phyloP scores from a whole-genome alignment of 2,329 filamentous ascomycete species.

The Aspergillus caelatus region DNA sequence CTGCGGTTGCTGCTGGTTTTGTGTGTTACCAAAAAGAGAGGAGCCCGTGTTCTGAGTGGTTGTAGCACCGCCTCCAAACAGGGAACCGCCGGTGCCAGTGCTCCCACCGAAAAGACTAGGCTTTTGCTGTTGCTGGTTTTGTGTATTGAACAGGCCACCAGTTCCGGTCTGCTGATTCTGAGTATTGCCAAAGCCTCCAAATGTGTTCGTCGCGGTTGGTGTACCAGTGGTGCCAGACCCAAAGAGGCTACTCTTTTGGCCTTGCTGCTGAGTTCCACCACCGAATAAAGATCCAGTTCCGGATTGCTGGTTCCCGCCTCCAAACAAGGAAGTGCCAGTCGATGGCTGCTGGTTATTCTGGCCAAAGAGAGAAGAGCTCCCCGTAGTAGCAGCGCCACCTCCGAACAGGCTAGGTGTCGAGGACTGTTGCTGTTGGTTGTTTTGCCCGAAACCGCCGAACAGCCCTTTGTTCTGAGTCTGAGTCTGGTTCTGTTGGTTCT shows the following conservation, averaged over 20 bases:
- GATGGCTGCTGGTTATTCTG: conserved; percentile 41
- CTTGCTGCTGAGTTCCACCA: conserved; percentile 34
- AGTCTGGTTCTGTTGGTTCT: conserved; percentile 38
- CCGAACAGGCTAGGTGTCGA: conserved; percentile 49
- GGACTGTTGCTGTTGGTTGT: conserved; percentile 47
- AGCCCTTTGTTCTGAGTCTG: conserved; percentile 41
- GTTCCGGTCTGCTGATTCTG: conserved; percentile 46
- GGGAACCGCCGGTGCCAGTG: conserved; percentile 44
- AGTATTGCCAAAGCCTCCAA: conserved; percentile 46
- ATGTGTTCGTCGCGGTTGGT: conserved; percentile 27
- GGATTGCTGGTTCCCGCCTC: conserved; percentile 37
- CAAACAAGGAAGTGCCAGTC: conserved; percentile 47
- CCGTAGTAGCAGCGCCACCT: conserved; percentile 21
- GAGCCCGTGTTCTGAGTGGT: conserved; percentile 39
- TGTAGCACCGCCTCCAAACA: conserved; percentile 47
- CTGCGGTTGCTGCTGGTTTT: conserved; percentile 40
- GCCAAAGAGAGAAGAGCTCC: conserved; percentile 40
- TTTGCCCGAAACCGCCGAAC: conserved; percentile 44
- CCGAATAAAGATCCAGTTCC: conserved; percentile 40
- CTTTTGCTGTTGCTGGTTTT: conserved; percentile 58
- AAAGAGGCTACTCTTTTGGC: conserved; percentile 37
- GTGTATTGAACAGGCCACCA: conserved; percentile 47
- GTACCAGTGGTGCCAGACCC: conserved; percentile 44
- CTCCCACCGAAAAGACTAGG: conserved; percentile 58
- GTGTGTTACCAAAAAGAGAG: conserved; percentile 62